Conservation (phyloP, 306 rosid species). For the Castanea crenata region DNA sequence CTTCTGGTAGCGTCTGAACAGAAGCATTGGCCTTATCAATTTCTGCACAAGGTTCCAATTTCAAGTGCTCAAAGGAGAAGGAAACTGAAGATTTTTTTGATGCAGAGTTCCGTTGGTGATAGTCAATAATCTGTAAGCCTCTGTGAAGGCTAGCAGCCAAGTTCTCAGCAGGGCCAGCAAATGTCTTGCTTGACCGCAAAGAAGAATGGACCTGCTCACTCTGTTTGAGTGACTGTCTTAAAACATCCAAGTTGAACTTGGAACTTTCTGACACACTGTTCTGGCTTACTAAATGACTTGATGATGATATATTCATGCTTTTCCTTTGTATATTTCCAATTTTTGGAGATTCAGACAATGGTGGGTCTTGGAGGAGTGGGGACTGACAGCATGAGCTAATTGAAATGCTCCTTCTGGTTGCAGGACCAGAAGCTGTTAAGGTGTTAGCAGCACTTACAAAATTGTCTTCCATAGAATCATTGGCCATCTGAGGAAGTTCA, state of each 20-base stretch:
- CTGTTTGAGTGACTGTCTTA: slow-evolving; percentile 51
- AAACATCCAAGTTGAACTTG: slow-evolving; percentile 43
- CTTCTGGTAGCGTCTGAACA: slow-evolving; percentile 35
- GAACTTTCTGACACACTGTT: slow-evolving; percentile 51
- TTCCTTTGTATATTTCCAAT: slow-evolving; percentile 64
- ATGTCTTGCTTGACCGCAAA: slow-evolving; percentile 55
- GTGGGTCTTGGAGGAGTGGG: slow-evolving; percentile 71
- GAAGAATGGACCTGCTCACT: slow-evolving; percentile 53
- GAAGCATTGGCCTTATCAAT: slow-evolving; percentile 43
- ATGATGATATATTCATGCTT: slow-evolving; percentile 42
- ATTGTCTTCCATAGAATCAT: slow-evolving; percentile 35
- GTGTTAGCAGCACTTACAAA: slow-evolving; percentile 20
- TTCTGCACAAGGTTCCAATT: slow-evolving; percentile 56
- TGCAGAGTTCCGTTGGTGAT: slow-evolving; percentile 75
- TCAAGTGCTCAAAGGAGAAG: slow-evolving; percentile 78
- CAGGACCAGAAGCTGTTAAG: slow-evolving; percentile 42
- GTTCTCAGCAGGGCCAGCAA: slow-evolving; percentile 74
- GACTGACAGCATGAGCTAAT: slow-evolving; percentile 51
- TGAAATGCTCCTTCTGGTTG: slow-evolving; percentile 61
- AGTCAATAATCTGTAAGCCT: slow-evolving; percentile 83
- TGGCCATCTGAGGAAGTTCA: slow-evolving; percentile 39
- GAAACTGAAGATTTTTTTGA: slow-evolving; percentile 65
- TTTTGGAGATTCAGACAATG: slow-evolving; percentile 86
- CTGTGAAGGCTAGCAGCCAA: slow-evolving; percentile 96
- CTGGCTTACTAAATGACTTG: slow-evolving; percentile 55